These are phyloP conservation scores for Magnusiomyces sp. DNA, from an alignment of 1,139 yeast species.

Conservation along the genomic window DNA sequence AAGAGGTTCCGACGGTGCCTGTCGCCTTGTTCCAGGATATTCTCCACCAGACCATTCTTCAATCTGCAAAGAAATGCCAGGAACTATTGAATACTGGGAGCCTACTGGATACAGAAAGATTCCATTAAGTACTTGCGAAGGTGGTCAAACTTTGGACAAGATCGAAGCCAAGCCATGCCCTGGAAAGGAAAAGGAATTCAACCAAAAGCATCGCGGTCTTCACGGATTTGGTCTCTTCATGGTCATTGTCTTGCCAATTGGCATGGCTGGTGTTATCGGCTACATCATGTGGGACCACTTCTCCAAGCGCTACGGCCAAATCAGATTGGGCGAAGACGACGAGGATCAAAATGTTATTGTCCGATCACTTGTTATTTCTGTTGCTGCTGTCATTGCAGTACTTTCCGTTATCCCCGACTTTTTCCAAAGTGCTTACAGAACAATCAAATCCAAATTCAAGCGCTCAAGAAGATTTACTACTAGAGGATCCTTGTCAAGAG, in stretches of 20 bases:
- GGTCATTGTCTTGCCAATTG: conserved; percentile 50
- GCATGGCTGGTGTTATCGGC: conserved; percentile 47
- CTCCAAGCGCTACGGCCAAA: conserved; percentile 74
- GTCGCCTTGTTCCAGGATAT: conserved; percentile 69
- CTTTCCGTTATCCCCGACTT: conserved; percentile 27
- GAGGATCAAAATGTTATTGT: conserved; percentile 22
- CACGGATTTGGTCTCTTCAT: conserved; percentile 47
- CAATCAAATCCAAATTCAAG: conserved; percentile 9
- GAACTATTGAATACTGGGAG: conserved; percentile 57
- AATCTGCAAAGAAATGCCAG: conserved; percentile 50
- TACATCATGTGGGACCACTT: conserved; percentile 80
- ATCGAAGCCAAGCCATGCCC: conserved; percentile 75
- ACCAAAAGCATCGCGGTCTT: conserved; percentile 47
- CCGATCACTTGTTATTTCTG: conserved; percentile 23
- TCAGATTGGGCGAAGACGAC: conserved; percentile 72
- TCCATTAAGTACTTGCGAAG: conserved; percentile 66
- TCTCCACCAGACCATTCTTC: conserved; percentile 57
- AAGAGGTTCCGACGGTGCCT: conserved; percentile 70
- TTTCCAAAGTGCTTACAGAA: conserved; percentile 13
- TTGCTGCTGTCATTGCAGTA: conserved; percentile 30
- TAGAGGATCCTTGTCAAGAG: conserved; percentile 17
- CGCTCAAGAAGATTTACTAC: conserved; percentile 15
- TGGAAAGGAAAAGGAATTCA: conserved; percentile 66
- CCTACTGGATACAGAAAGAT: conserved; percentile 77
- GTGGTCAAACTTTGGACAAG: conserved; percentile 61